A percentile compares a stretch with the other conserved stretches of the same genome.
Evolutionary conservation across 1,284 basidiomycete genomes (phyloP).

Genomic region (Trametes pubescens): DNA sequence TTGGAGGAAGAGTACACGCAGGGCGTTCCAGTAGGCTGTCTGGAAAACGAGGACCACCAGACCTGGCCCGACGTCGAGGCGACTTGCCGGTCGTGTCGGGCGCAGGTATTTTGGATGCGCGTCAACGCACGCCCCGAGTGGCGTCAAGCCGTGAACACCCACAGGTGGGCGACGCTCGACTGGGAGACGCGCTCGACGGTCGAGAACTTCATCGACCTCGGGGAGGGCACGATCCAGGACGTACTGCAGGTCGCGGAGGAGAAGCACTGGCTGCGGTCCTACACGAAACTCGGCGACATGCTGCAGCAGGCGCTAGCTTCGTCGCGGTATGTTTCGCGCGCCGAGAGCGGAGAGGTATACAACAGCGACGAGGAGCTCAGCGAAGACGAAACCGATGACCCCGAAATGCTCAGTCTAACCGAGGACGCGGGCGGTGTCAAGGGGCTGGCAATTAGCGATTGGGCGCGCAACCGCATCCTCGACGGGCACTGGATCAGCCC

Average conservation of each 20-base stretch:
- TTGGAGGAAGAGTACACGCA: constrained; percentile 48
- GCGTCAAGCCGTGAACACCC: constrained; percentile 65
- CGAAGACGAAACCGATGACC: constrained; percentile 67
- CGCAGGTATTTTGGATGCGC: constrained; percentile 67
- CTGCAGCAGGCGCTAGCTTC: constrained; percentile 73
- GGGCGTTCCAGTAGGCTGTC: constrained; percentile 52
- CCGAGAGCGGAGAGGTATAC: constrained; percentile 49
- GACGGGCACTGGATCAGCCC: constrained; percentile 80
- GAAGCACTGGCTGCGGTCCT: constrained; percentile 70
- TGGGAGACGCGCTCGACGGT: constrained; percentile 72
- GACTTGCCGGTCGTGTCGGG: constrained; percentile 70
- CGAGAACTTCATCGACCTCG: constrained; percentile 73
- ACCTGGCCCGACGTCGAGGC: constrained; percentile 69
- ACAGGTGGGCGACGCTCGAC: constrained; percentile 53
- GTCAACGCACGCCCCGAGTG: constrained; percentile 57
- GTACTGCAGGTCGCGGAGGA: constrained; percentile 69
- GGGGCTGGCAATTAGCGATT: constrained; percentile 74
- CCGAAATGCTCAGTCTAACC: constrained; percentile 63
- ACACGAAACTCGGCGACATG: constrained; percentile 71
- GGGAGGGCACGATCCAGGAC: constrained; percentile 71
- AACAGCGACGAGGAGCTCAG: constrained; percentile 50
- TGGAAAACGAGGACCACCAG: constrained; percentile 76
- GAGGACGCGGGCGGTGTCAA: constrained; percentile 67
- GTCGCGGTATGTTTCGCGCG: constrained; percentile 51
- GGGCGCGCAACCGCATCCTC: constrained; percentile 73